These are phyloP conservation scores for Coemansia sp. DNA, from an alignment of 192 early-diverging fungal genomes.

Conservation along the genomic window DNA sequence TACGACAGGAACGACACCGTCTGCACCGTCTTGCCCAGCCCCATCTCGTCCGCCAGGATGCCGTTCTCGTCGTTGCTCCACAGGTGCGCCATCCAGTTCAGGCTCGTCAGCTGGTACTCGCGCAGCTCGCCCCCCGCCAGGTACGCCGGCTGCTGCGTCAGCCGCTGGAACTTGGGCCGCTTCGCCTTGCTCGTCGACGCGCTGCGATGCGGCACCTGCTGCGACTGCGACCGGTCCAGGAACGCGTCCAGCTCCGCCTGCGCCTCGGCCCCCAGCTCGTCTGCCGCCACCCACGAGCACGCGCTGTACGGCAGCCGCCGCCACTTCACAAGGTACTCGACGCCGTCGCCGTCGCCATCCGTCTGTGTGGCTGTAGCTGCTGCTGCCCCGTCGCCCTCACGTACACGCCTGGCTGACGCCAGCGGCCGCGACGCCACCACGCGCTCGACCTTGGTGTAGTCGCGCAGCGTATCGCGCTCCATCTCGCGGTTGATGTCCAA, in stretches of 20 bases:
- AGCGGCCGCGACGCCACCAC: constrained; percentile 68
- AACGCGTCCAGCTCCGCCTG: constrained; percentile 87
- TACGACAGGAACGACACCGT: constrained; percentile 91
- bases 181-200: constrained; percentile 51
- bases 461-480: constrained; percentile 73
- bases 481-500: constrained; percentile 81
- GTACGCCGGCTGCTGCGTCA: constrained; percentile 78
- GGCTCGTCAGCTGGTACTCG: constrained; percentile 91
- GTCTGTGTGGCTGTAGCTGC: background rate
- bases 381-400: constrained; percentile 28
- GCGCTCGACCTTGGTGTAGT: constrained; percentile 86
- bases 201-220: constrained; percentile 69
- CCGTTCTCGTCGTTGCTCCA: constrained; percentile 97
- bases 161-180: constrained; percentile 75
- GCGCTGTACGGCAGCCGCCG: constrained; percentile 81
- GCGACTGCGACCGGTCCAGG: constrained; percentile 72
- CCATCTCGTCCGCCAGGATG: constrained; percentile 95
- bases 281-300: constrained; percentile 82
- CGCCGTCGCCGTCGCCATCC: constrained; percentile 44
- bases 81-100: constrained; percentile 96
- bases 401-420: constrained; percentile 21
- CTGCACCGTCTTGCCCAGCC: constrained; percentile 96
- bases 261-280: constrained; percentile 66
- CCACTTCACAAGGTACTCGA: constrained; percentile 95
- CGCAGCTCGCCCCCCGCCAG: constrained; percentile 83